phyloP scores from a whole-genome alignment of 1,284 basidiomycete genomes.

The Ustilago esculenta region DNA sequence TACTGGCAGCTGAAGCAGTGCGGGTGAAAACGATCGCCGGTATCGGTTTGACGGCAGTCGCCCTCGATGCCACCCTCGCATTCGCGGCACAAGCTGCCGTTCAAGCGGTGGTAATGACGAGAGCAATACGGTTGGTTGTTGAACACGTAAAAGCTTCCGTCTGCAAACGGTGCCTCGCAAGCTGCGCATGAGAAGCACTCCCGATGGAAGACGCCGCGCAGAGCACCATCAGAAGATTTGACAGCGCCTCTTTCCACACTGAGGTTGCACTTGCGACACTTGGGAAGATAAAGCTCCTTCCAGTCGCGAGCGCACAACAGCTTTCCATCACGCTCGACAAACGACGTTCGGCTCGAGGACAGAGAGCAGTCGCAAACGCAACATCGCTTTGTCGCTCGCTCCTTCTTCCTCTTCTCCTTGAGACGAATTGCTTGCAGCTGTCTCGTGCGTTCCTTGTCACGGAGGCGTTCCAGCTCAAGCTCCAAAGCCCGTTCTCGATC shows the following conservation, averaged over 20 bases:
- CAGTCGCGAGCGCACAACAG: slow-evolving; percentile 53
- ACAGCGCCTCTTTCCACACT: slow-evolving; percentile 51
- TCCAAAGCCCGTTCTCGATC: slow-evolving; percentile 29
- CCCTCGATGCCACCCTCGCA: slow-evolving; percentile 57
- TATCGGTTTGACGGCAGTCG: slow-evolving; percentile 55
- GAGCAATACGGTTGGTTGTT: slow-evolving; percentile 57
- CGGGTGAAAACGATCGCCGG: slow-evolving; percentile 55
- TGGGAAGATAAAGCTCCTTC: slow-evolving; percentile 56
- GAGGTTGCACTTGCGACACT: slow-evolving; percentile 54
- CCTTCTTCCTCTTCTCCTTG: slow-evolving; percentile 33
- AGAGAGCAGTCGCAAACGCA: slow-evolving; percentile 53
- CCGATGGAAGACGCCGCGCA: slow-evolving; percentile 51
- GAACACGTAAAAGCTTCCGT: slow-evolving; percentile 57
- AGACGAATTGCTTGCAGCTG: slow-evolving; percentile 31
- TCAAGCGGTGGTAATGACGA: slow-evolving; percentile 48
- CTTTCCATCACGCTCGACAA: slow-evolving; percentile 56
- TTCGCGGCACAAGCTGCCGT: slow-evolving; percentile 53
- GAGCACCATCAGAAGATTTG: slow-evolving; percentile 56
- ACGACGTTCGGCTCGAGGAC: slow-evolving; percentile 42
- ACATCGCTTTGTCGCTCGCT: slow-evolving; percentile 40
- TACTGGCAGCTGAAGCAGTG: slow-evolving; percentile 54
- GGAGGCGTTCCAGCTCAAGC: slow-evolving; percentile 32
- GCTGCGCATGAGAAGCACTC: slow-evolving; percentile 56
- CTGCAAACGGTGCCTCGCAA: slow-evolving; percentile 48
- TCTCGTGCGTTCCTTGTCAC: slow-evolving; percentile 28